Base-by-base conservation (phyloP, 331 rosid genomes). In the Pyrus hybrid region DNA sequence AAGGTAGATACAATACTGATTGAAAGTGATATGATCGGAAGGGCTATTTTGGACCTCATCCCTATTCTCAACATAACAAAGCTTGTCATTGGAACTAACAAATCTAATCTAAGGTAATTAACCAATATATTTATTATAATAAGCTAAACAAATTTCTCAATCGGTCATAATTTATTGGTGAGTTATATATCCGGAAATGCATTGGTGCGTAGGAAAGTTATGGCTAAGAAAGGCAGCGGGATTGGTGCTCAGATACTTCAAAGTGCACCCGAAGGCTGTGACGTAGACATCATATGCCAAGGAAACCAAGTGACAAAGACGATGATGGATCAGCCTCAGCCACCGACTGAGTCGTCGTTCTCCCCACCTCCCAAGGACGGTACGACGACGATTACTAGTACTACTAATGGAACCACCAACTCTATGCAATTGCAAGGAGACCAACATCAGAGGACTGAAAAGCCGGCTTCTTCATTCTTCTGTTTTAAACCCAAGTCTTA, bases 1-100 rank as follows among this genome's bases (percentile, higher is more conserved):
- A 84, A 86, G 83, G 95, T 87, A 76, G 99, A 94, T 17, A 90
- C 97, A 28, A 74, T 92, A 63, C 77, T 90, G 41, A 85, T 94
- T 33, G 99, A 94, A 83, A 92, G 96, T 83, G 96, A 92, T 72
- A 53, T 67, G 53, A 82, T 87, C 25, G 91, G 86, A 29, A 90
- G 81, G 83, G 97, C 97, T 2, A 84, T 95, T 22, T 53, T 88
- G 5, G 97, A 92, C 56, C 89, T 90, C 5, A 78, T 92, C 64
- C 93, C 88, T 28, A 86, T 94, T 83, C 97, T 94, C 79, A 83
- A 90, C 75, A 85, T 94, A 9, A 80, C 63, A 70, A 90, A 79
- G 18, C 82, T 94, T 22, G 90, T 94, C 3, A 53, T 94, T 35
- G 99, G 97, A 80, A 84, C 84, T 67, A 79, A 84, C 80, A 92